A percentile compares a stretch with the other conserved stretches of the same genome.
Evolutionary conservation across 2,329 filamentous ascomycete species (phyloP).

Genomic region (Trichoderma breve): DNA sequence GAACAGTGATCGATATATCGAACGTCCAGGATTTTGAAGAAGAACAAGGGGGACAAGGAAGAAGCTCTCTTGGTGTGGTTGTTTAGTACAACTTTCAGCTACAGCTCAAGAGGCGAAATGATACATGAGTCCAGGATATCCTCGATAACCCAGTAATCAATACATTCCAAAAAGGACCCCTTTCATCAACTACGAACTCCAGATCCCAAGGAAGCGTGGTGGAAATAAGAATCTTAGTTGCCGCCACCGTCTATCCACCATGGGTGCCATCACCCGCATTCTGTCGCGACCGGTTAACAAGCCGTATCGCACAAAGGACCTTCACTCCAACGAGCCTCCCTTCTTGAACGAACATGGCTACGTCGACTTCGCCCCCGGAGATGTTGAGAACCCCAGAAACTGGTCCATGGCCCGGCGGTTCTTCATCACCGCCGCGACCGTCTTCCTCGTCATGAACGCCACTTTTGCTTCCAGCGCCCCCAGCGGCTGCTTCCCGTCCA

Average conservation of each 20-base stretch:
- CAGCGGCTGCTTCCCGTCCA: constrained; percentile 34
- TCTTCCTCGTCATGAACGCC: constrained; percentile 53
- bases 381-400: constrained; percentile 51
- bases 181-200: neutral
- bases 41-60: neutral
- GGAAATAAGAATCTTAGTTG: neutral
- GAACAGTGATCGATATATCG: neutral
- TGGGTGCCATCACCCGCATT: constrained; percentile 33
- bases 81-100: neutral
- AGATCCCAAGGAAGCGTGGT: neutral
- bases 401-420: constrained; percentile 43
- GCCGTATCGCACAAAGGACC: constrained; percentile 45
- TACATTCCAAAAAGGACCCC: neutral
- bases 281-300: constrained; percentile 53
- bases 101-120: neutral
- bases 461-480: constrained; percentile 47
- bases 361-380: constrained; percentile 49
- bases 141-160: neutral
- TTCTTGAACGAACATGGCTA: constrained; percentile 50
- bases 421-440: constrained; percentile 41
- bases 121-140: neutral
- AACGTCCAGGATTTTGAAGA: neutral
- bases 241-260: neutral
- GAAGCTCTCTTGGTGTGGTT: neutral
- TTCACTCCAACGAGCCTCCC: constrained; percentile 30